Base-by-base conservation (phyloP, 139 green algal genomes). In the Auxenochlorella pyrenoidosa region DNA sequence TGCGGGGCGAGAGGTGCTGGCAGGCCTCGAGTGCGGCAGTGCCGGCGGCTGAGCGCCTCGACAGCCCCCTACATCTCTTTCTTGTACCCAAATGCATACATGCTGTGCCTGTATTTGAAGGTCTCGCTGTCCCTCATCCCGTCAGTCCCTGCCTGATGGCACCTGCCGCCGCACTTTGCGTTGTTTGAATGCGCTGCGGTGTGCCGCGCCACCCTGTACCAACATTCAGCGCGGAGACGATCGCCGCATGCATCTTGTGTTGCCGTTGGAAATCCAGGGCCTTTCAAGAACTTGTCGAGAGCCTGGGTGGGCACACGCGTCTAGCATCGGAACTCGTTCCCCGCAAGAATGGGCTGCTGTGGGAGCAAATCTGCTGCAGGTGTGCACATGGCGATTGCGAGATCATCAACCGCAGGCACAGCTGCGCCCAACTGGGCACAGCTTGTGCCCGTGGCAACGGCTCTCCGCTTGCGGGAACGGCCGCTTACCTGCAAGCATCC, bases 1-100 rank as follows among this genome's bases (percentile, higher is more conserved):
- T 5, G 77, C 78, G 10, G 87, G 73, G 19, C 58, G 79, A 13
- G 79, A 85, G 24, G 59, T 85, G n/a, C 34, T 85, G 59, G 79
- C 79, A 4, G 78, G n/a, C n/a, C 68, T 75, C 10, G 68, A 75
- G 28, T 13, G 18, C 68, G 68, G 68, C 68, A 34, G n/a, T 38
- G 24, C 19, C n/a, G 68, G 68, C 68, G 68, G 68, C 68, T 40
- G 68, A 40, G 28, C n/a, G 47, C 47, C 47, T 54, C 32, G 68
- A 28, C 59, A 30, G 68, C 63, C 5, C 24, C 63, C 34, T 71
- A 13, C 16, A 36, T 71, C 26, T 16, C 21, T 68, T 71, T 71
- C 32, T 8, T 34, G 2, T 71, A 18, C 32, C 22, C 30, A 71
- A 6, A n/a, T 68, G 13, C 59, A 32, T 68, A 12, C 59, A 68